Evolutionary conservation across 306 rosid genomes (phyloP), one percentile per base, ranked within the genome.

Genomic region (Medicago ruthenica): DNA sequence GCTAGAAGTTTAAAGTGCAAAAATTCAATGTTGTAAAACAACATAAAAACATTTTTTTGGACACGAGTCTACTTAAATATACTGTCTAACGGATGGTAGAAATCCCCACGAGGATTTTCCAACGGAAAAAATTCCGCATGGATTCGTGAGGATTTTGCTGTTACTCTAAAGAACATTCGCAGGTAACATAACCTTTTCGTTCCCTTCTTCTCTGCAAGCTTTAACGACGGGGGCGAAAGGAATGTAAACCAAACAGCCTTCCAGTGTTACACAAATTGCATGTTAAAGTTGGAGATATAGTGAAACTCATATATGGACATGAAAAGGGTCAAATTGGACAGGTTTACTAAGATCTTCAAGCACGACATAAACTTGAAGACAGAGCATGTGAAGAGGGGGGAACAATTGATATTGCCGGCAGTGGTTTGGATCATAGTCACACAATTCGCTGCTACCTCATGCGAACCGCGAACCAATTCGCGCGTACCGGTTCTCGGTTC

Each of bases 181-280:
- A 21, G 22, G 22, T 21, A 21, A 21, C 1, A 21, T 50, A 54
- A 22, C 12, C 22, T 58, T 75, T 17, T 24, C 18, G 59, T 70
- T n/a, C n/a, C n/a, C n/a, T n/a, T n/a, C n/a, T n/a, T 39, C 54
- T 77, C 31, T 31, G 83, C 66, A 93, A 95, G 99, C 80, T 90
- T n/a, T n/a, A n/a, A n/a, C n/a, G n/a, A n/a, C n/a, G 99, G 97
- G 97, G 92, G 83, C 83, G 97, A 71, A 90, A 90, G 85, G 90
- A 95, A 66, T 92, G 99, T 67, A 95, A 95, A 87, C 93, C 97
- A 62, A 95, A 92, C 87, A 83, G 97, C 76, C 93, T 95, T 76
- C 99, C 97, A 2, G 44, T 90, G 53, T 78, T 95, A 63, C 99
- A 84, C 48, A 95, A 92, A 76, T 85, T 92, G 96, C 99, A 95